Base-by-base conservation (phyloP, 768 basidiomycete genomes). In the Cyclocybe cylindracea region DNA sequence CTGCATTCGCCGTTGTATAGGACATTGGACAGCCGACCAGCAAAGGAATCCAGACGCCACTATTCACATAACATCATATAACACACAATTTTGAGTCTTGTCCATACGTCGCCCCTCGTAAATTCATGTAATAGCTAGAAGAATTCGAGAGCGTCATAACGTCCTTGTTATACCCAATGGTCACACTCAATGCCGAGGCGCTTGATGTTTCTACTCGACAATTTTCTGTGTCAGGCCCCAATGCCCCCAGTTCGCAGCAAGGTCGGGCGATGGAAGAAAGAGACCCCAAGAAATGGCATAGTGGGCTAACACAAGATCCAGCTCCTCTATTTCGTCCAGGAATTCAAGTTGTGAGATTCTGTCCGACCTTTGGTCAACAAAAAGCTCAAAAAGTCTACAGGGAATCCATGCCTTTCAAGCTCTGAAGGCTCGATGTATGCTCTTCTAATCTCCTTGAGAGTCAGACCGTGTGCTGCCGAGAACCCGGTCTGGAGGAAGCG, bases 271-370 rank as follows among this genome's bases (percentile, higher is more conserved):
- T 31, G 60, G 35, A 24, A 67, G 34, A 44, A 60, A 59, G 31
- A 74, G 43, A 1, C 79, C 78, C 94, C 94, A 98, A 0, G 87
- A 85, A 48, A 98, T 81, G 10, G 87, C 91, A 67, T 98, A 98
- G 64, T 98, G 95, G 2, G 78, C 78, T 31, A 97, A 72, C 1
- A 98, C 89, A 4, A 99, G 79, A 51, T 94, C 89, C 14, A 99
- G 78, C 69, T 98, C 96, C 67, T 99, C 96, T 7, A 94, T 76
- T 68, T 99, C 95, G 63, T 98, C 96, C 4, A 99, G 78, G 68
- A 91, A 78, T 65, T 98, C 96, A 11, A 97, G 76, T 50, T 70
- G 74, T 0, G 89, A 79, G 61, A 95, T 87, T 60, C 94, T 94
- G 48, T 44, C 38, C 46, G 31, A 32, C 42, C 19, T 36, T 46